These are phyloP conservation scores for Saccharomycopsis amapae DNA, from an alignment of 805 yeast genomes.

Conservation along the genomic window DNA sequence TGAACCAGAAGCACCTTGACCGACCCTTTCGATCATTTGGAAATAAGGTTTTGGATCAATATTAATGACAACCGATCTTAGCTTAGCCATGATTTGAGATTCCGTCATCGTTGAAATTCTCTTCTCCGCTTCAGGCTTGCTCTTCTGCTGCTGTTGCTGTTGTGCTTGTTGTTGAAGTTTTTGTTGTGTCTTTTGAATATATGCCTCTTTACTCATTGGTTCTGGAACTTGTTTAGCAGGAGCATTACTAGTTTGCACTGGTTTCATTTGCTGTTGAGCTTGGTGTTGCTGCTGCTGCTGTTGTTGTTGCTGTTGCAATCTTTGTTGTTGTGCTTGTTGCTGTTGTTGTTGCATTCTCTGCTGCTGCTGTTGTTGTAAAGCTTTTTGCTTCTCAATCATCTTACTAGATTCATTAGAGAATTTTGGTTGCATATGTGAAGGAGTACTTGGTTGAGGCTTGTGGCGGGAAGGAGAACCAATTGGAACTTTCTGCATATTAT, in stretches of 20 bases:
- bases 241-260: neutral
- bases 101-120: slow-evolving; percentile 68
- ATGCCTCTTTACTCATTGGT: slow-evolving; percentile 21
- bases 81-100: slow-evolving; percentile 73
- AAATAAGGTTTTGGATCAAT: slow-evolving; percentile 82
- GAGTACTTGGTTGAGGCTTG: slow-evolving; percentile 11
- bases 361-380: slow-evolving; percentile 18
- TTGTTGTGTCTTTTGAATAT: slow-evolving; percentile 27
- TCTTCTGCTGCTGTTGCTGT: slow-evolving; percentile 12
- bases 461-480: slow-evolving; percentile 6
- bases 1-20: slow-evolving; percentile 98
- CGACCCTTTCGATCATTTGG: slow-evolving; percentile 75
- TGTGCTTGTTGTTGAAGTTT: slow-evolving; percentile 23
- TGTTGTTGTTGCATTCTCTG: slow-evolving; percentile 14
- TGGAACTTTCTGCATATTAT: slow-evolving; percentile 1
- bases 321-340: slow-evolving; percentile 14
- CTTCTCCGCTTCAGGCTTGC: slow-evolving; percentile 30
- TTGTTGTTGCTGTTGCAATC: slow-evolving; percentile 25
- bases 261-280: slow-evolving; percentile 9
- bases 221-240: slow-evolving; percentile 6
- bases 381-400: slow-evolving; percentile 18
- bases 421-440: slow-evolving; percentile 18
- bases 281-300: slow-evolving; percentile 21
- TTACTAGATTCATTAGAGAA: slow-evolving; percentile 8
- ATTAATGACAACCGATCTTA: slow-evolving; percentile 73